phyloP scores from a whole-genome alignment of 257 asterid species.

The Solanum chiquidenum region DNA sequence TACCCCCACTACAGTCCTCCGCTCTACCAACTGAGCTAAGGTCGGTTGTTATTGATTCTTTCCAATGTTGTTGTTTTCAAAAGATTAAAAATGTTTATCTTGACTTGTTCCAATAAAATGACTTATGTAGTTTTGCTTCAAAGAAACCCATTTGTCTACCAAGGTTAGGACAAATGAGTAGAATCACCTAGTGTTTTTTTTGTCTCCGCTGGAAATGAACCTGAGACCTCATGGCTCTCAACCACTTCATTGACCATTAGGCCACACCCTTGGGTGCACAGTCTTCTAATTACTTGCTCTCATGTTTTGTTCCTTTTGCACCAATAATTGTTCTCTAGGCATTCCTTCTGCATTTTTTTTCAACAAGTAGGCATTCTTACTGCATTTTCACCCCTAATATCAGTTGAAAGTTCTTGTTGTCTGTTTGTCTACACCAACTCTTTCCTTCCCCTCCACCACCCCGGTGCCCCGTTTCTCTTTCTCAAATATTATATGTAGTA shows the following conservation, averaged over 20 bases:
- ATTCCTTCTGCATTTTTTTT: not conserved
- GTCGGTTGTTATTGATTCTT: not conserved
- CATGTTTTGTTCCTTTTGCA: not conserved
- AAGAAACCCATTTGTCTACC: not conserved
- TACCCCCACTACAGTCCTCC: slow-evolving; percentile 1
- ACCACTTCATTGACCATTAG: not conserved
- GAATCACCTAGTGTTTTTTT: not conserved
- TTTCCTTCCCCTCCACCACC: not conserved
- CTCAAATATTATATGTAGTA: not conserved
- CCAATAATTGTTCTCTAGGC: not conserved
- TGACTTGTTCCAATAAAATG: not conserved
- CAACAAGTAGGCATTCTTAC: not conserved
- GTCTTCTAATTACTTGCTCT: not conserved
- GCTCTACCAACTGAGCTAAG: not conserved
- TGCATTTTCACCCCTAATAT: not conserved
- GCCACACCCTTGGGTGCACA: not conserved
- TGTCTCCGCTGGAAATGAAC: not conserved
- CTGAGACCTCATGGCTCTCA: not conserved
- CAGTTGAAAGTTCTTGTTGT: not conserved
- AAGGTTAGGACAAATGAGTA: not conserved
- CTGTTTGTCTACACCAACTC: not conserved
- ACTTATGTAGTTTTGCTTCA: not conserved
- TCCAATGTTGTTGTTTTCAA: not conserved
- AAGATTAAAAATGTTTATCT: not conserved
- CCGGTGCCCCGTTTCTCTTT: not conserved